phyloP scores from a whole-genome alignment of 2,329 filamentous ascomycete species.

The Ceratocystis albifundus region DNA sequence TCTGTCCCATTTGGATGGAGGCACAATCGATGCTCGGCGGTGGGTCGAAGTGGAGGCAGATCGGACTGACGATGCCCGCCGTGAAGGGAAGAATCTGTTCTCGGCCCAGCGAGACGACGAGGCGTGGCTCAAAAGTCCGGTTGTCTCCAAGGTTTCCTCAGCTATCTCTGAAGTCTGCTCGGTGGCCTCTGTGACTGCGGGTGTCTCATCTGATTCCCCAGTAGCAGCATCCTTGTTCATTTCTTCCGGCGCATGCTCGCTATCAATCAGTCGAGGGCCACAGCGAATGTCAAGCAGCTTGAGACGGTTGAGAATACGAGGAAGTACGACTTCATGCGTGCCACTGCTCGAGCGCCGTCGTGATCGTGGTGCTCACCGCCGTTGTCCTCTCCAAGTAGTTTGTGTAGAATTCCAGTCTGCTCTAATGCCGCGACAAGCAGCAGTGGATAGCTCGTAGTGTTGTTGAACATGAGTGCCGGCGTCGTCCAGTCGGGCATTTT shows the following conservation, averaged over 20 bases:
- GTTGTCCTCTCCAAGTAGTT: slow-evolving; percentile 36
- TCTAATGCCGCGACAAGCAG: slow-evolving; percentile 35
- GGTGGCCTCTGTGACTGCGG: no score
- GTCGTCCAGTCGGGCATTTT: slow-evolving; percentile 38
- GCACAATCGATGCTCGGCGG: slow-evolving; percentile 9
- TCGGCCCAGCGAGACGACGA: slow-evolving; percentile 7
- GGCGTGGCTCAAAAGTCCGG: not conserved
- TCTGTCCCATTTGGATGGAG: slow-evolving; percentile 13
- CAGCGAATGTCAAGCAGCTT: slow-evolving; percentile 52
- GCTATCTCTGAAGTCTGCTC: not conserved
- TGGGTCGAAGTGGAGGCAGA: not conserved
- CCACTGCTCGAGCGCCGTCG: slow-evolving; percentile 35
- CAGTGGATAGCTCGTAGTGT: slow-evolving; percentile 38
- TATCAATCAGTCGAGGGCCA: slow-evolving; percentile 45
- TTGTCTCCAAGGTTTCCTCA: not conserved
- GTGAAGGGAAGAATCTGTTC: slow-evolving; percentile 3
- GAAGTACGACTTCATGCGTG: slow-evolving; percentile 54
- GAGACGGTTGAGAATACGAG: slow-evolving; percentile 53
- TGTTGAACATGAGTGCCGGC: slow-evolving; percentile 39
- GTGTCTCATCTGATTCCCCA: slow-evolving; percentile 20
- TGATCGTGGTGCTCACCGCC: slow-evolving; percentile 23
- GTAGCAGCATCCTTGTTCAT: slow-evolving; percentile 26
- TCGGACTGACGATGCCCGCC: slow-evolving; percentile 24
- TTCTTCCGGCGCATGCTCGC: slow-evolving; percentile 31
- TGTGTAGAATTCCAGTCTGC: slow-evolving; percentile 43